Percentiles rank a stretch among this genome's conserved stretches.
phyloP scores from a whole-genome alignment of 257 asterid species.

The Paraleonurus japonicus region DNA sequence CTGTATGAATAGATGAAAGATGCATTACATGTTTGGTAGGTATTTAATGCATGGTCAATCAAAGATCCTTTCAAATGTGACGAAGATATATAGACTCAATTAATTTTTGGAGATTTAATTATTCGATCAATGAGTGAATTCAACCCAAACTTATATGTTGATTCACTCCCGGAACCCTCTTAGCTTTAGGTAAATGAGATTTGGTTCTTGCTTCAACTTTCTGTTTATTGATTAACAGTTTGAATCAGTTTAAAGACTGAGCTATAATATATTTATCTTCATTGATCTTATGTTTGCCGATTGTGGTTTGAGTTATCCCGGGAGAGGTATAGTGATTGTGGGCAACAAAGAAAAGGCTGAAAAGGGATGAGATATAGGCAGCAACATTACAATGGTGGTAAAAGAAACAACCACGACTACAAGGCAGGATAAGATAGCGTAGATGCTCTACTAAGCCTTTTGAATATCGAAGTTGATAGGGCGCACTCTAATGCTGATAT shows the following conservation, averaged over 20 bases:
- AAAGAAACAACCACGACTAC: background rate
- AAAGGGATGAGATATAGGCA: background rate
- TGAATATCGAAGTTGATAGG: background rate
- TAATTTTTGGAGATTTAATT: background rate
- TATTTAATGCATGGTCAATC: background rate
- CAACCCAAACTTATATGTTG: background rate
- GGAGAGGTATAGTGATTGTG: background rate
- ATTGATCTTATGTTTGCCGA: background rate
- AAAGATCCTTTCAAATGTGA: background rate
- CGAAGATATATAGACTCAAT: background rate
- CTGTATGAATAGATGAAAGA: background rate
- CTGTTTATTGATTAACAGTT: background rate
- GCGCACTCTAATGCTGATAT: too few relatives aligned
- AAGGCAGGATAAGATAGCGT: slow-evolving; percentile 4
- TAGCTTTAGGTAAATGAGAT: background rate
- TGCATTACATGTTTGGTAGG: background rate
- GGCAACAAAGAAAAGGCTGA: background rate
- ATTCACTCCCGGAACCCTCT: background rate
- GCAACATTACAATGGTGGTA: background rate
- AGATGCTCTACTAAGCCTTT: background rate
- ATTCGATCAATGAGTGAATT: background rate
- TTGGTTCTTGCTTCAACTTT: background rate
- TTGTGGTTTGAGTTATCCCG: background rate
- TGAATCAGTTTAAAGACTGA: background rate
- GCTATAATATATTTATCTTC: background rate